Evolutionary conservation across 345 rosid species (phyloP), one percentile per base, ranked within the genome.

Genomic region (Xanthoceras sorbifolium): DNA sequence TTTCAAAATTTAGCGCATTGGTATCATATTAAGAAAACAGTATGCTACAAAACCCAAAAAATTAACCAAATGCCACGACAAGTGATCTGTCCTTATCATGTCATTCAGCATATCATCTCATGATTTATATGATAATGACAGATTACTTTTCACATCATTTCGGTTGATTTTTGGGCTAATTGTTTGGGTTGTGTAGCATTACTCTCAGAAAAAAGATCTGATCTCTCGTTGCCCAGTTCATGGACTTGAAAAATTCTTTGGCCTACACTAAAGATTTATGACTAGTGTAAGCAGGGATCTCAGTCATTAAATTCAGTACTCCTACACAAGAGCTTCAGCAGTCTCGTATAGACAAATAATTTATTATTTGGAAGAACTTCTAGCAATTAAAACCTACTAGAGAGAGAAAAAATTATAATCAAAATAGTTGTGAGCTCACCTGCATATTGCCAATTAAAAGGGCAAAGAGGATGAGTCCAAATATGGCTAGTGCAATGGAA

Each of bases 391-490:
- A 59, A 60, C 71, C 38, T 52, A 6, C 4, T 36, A 63, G 26
- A 25, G 61, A 6, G 4, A 67, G 20, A 32, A 1, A 46, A 32
- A 61, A 60, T 28, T 40, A 28, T 61, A 61, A 42, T 15, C 12
- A 62, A n/a, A 18, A 5, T 23, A 66, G n/a, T 77, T 48, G 42
- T 25, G 10, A 25, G 48, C 44, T 81, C 73, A 93, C 98, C 97
- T 96, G 99, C 99, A 96, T 96, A 84, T 96, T 96, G 6, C 99
- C 99, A 76, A 95, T 95, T 63, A 95, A 89, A 80, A 95, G 94
- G 10, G 99, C 97, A 80, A 95, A 95, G 81, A 95, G 99, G 67
- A 95, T 88, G 69, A 95, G 97, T 32, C 99, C 99, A 74, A 88
- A 81, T 65, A 93, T 90, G 32, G 98, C 98, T 71, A 96, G 86